Evolutionary conservation across 1,284 basidiomycete species (phyloP).

Genomic region (Sporisorium iseilematis-ciliati): DNA sequence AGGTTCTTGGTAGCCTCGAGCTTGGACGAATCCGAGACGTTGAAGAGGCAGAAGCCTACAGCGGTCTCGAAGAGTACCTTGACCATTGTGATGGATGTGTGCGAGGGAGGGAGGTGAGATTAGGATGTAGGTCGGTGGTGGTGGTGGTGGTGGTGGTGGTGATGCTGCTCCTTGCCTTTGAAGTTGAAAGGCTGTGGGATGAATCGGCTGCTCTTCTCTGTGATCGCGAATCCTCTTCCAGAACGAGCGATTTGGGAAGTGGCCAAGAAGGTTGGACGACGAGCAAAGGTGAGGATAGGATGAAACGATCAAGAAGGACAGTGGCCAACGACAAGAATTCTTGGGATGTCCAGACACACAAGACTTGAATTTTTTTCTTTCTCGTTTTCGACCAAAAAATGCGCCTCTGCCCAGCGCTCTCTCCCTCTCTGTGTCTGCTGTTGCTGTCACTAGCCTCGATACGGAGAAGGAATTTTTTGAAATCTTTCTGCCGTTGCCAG

Average conservation of each 20-base stretch:
- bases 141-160: background rate
- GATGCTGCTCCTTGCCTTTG: background rate
- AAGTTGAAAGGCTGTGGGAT: conserved; percentile 1
- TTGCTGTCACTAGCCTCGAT: background rate
- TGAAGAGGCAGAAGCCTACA: conserved; percentile 94
- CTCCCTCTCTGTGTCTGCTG: background rate
- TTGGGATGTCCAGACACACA: too few species aligned
- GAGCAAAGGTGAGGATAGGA: background rate
- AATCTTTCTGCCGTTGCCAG: background rate
- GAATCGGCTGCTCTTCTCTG: conserved; percentile 9
- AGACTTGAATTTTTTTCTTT: background rate
- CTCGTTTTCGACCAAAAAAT: background rate
- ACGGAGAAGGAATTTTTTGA: background rate
- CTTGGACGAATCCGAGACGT: conserved; percentile 90
- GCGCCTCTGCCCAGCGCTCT: background rate
- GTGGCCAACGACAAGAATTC: too few species aligned
- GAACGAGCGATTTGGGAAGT: background rate
- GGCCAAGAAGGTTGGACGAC: too few species aligned
- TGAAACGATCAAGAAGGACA: background rate
- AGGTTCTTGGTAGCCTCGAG: conserved; percentile 82
- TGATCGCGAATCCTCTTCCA: conserved; percentile 6
- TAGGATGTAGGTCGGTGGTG: conserved; percentile 1
- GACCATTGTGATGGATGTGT: conserved; percentile 56
- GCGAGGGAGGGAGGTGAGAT: background rate
- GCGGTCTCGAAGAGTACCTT: conserved; percentile 69